Conservation (phyloP, 1,284 basidiomycete genomes). For the Leccinum olivaceoglutinosum region DNA sequence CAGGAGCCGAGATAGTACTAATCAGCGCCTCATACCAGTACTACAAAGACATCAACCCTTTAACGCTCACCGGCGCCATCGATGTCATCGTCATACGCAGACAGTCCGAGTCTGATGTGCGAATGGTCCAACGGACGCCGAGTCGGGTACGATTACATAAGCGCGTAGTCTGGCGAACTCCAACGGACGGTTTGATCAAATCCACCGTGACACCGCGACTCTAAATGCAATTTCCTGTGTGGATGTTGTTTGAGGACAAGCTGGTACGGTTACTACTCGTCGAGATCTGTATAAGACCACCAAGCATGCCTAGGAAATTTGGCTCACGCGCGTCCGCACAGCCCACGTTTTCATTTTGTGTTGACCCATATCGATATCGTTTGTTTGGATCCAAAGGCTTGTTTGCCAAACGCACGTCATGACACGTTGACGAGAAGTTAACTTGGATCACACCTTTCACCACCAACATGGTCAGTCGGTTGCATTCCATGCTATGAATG, state of each 20-base stretch:
- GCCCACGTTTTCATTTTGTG: constrained; percentile 42
- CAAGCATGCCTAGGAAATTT: constrained; percentile 18
- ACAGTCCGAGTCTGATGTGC: too few relatives aligned
- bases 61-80: too few relatives aligned
- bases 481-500: neutral
- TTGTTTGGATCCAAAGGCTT: constrained; percentile 34
- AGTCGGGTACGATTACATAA: too few relatives aligned
- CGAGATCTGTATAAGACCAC: constrained; percentile 14
- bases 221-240: neutral
- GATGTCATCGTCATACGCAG: too few relatives aligned
- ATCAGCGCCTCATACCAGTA: too few relatives aligned
- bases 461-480: constrained; percentile 17
- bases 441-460: neutral
- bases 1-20: too few relatives aligned
- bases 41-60: too few relatives aligned
- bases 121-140: too few relatives aligned
- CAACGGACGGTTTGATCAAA: too few relatives aligned
- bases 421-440: constrained; percentile 18
- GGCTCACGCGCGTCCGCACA: constrained; percentile 14
- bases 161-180: too few relatives aligned
- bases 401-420: constrained; percentile 27
- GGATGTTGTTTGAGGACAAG: constrained; percentile 17
- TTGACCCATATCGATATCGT: constrained; percentile 32
- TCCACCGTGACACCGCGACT: neutral
- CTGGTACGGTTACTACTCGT: neutral